phyloP scores from a whole-genome alignment of 2,329 filamentous ascomycete genomes.

The Arachnopeziza araneosa region DNA sequence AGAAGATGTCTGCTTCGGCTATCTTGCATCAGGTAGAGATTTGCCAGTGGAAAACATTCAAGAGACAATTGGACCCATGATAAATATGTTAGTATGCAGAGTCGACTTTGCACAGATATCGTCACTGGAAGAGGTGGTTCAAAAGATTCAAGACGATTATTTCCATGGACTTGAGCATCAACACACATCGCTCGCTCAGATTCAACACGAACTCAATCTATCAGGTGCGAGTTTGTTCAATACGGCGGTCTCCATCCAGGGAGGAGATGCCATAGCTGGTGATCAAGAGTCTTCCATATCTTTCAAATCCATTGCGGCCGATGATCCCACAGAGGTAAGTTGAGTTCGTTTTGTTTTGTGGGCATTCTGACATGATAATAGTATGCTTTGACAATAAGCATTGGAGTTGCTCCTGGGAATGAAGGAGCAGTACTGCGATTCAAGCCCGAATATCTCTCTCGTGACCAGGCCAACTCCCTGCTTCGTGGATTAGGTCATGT shows the following conservation, averaged over 20 bases:
- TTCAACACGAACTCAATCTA: slow-evolving; percentile 22
- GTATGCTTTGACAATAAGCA: not conserved
- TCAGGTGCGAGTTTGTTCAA: not conserved
- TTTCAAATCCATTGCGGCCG: not conserved
- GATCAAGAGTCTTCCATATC: not conserved
- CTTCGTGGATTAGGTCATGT: not conserved
- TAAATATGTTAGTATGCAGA: slow-evolving; percentile 33
- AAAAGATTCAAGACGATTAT: slow-evolving; percentile 27
- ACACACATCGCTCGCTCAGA: slow-evolving; percentile 37
- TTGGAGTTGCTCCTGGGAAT: not conserved
- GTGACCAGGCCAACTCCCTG: not conserved
- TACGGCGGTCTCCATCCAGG: not conserved
- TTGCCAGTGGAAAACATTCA: not conserved
- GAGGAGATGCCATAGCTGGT: not conserved
- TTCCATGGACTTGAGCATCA: slow-evolving; percentile 29
- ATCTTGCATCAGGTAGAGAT: slow-evolving; percentile 32
- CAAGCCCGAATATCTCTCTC: not conserved
- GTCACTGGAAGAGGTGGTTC: slow-evolving; percentile 23
- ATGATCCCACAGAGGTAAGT: not conserved
- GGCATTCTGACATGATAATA: not conserved
- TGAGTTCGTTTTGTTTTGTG: not conserved
- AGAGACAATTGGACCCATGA: slow-evolving; percentile 27
- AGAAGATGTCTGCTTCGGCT: slow-evolving; percentile 37
- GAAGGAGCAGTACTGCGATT: not conserved
- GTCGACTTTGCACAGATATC: slow-evolving; percentile 11